Percentiles rank a stretch among this genome's conserved stretches.
phyloP scores from a whole-genome alignment of 179 eudicot species.

The Drosera spatulata region DNA sequence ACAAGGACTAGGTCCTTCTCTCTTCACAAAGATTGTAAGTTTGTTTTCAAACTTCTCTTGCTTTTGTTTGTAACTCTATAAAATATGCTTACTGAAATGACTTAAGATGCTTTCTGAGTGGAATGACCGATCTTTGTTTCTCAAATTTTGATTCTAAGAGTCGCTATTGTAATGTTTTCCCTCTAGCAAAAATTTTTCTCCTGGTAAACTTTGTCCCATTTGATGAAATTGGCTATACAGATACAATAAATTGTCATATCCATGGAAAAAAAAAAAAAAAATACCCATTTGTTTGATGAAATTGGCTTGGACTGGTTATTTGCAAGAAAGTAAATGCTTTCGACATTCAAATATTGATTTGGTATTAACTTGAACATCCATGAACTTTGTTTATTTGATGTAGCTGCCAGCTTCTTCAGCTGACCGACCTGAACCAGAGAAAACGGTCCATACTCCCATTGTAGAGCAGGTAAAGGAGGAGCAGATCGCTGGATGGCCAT shows the following conservation, averaged over 20 bases:
- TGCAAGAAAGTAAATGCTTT: no score
- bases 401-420: conserved; percentile 32
- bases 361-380: background rate
- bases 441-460: conserved; percentile 31
- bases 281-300: no score
- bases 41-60: background rate
- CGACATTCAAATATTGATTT: no score
- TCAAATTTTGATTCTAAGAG: no score
- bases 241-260: background rate
- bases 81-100: background rate
- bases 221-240: background rate
- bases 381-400: background rate
- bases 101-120: no score
- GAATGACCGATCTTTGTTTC: no score
- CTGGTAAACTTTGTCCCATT: no score
- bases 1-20: conserved; percentile 58
- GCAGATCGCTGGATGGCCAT: conserved; percentile 73
- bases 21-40: conserved; percentile 41
- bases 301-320: no score
- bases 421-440: conserved; percentile 18
- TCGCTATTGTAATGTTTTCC: no score
- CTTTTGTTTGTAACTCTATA: no score
- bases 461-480: conserved; percentile 36
- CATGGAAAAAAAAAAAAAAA: no score
- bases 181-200: background rate